Base-by-base conservation (phyloP, 352 stramenopile genomes). In the Blastocystis sp. region DNA sequence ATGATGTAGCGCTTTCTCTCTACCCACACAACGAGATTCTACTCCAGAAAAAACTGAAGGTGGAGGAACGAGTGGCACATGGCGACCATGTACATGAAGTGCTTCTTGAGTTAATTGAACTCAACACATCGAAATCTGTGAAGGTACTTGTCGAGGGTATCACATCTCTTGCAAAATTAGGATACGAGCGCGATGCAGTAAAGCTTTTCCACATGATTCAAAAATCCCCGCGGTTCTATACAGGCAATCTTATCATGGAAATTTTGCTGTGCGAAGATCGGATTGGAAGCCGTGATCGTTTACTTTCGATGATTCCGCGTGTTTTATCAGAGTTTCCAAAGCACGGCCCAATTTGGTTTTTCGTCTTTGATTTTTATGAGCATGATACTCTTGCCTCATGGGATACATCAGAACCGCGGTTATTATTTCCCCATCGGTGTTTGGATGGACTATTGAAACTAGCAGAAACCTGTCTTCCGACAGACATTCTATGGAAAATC, bases 81-180 rank as follows among this genome's bases (percentile, higher is more conserved):
- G 77, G 95, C 20, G 47, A 87, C 69, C 87, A 90, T 29, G 93
- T 93, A 6, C 79, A 93, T 68, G 89, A 91, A 59, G 89, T 95
- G 11, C 87, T 96, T 39, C 90, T 91, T 54, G 90, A 91, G 53
- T 89, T 96, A n/a, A 94, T 87, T 90, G 94, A 79, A 87, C 92
- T 29, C 87, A 91, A 54, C 93, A 95, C 73, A 91, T 95, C 43
- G 63, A 94, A 95, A 79, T 93, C 94, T 6, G 96, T 94, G 94
- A 91, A 92, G 45, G 94, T 91, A 13, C 93, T 96, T 34, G 90
- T 96, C 6, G 94, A 96, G 91, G 94, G 94, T 9, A 93, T 93
- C 18, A 80, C 95, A 47, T 87, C 96, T 53, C 94, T 96, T 90
- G 91, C 92, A n/a, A 80, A 94, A 55, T 91, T 91, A 26, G 94